phyloP scores from a whole-genome alignment of 1,139 yeast genomes.

The Pichia sp. region DNA sequence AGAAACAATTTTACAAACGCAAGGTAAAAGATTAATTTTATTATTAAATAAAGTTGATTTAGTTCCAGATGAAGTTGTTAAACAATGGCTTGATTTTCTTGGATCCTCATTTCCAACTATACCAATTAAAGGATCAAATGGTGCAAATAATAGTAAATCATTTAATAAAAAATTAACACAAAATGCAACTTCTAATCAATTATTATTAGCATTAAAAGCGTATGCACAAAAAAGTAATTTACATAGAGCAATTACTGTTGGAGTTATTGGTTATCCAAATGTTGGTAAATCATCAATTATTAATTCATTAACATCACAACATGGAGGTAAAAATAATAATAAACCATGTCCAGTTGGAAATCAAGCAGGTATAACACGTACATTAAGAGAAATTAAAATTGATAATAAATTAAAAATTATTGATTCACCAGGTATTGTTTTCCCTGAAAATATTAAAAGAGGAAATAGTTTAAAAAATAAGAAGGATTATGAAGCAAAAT shows the following conservation, averaged over 20 bases:
- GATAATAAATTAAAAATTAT: conserved; percentile 83
- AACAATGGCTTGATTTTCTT: conserved; percentile 77
- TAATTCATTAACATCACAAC: conserved; percentile 80
- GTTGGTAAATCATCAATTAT: conserved; percentile 94
- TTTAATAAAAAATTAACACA: conserved; percentile 76
- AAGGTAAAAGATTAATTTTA: conserved; percentile 77
- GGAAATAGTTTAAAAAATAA: conserved; percentile 35
- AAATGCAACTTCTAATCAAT: conserved; percentile 62
- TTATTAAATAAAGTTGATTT: conserved; percentile 88
- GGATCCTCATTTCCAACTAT: conserved; percentile 85
- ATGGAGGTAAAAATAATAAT: conserved; percentile 51
- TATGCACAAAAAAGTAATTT: conserved; percentile 79
- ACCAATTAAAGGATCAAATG: conserved; percentile 58
- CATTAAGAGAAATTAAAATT: conserved; percentile 84
- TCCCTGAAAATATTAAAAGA: conserved; percentile 55
- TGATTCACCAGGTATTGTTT: conserved; percentile 97
- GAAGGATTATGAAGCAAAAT: conserved; percentile 74
- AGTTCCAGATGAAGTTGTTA: conserved; percentile 75
- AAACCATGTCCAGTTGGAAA: conserved; percentile 95
- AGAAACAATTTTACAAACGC: conserved; percentile 74
- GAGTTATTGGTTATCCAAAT: conserved; percentile 95
- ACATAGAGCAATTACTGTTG: conserved; percentile 88
- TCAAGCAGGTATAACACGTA: conserved; percentile 94
- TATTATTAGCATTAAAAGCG: conserved; percentile 76
- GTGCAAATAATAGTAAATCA: conserved; percentile 51